phyloP scores from a whole-genome alignment of 1,139 yeast species.

The Taphrina betulina region DNA sequence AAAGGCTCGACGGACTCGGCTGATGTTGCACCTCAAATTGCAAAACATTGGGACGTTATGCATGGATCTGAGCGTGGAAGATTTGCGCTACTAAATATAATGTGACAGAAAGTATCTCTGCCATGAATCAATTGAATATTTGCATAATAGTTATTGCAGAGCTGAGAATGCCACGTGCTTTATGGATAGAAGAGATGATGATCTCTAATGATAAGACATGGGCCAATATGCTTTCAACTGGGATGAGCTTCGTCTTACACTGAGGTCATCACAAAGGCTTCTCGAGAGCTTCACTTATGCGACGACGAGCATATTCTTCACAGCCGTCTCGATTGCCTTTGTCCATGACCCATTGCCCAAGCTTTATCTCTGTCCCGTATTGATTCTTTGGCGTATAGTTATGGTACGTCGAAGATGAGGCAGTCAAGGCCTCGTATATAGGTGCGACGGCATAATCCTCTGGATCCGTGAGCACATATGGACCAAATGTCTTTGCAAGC shows the following conservation, averaged over 20 bases:
- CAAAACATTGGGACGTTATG: too few relatives aligned
- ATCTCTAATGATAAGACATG: too few relatives aligned
- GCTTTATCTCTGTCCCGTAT: conserved; percentile 17
- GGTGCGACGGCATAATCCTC: conserved; percentile 22
- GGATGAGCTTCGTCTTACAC: too few relatives aligned
- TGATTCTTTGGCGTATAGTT: conserved; percentile 13
- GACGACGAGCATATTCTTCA: conserved; percentile 1
- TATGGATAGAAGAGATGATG: background rate
- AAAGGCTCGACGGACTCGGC: too few relatives aligned
- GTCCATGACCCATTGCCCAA: conserved; percentile 15
- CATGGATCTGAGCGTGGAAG: too few relatives aligned
- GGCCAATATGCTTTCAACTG: too few relatives aligned
- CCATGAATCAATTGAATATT: too few relatives aligned
- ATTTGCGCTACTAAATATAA: too few relatives aligned
- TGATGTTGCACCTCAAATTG: too few relatives aligned
- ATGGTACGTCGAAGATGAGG: background rate
- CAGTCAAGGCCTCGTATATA: conserved; percentile 13
- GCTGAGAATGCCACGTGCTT: background rate
- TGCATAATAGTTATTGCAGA: too few relatives aligned
- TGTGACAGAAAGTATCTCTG: too few relatives aligned
- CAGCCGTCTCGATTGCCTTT: conserved; percentile 2
- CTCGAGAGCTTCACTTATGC: conserved; percentile 15
- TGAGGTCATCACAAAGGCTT: too few relatives aligned
- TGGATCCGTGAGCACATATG: conserved; percentile 5
- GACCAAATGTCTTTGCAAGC: conserved; percentile 15